Percentiles rank a stretch among this genome's conserved stretches.
These are phyloP conservation scores for Volvox reticuliferus DNA, from an alignment of 139 green algal species.

Conservation along the genomic window DNA sequence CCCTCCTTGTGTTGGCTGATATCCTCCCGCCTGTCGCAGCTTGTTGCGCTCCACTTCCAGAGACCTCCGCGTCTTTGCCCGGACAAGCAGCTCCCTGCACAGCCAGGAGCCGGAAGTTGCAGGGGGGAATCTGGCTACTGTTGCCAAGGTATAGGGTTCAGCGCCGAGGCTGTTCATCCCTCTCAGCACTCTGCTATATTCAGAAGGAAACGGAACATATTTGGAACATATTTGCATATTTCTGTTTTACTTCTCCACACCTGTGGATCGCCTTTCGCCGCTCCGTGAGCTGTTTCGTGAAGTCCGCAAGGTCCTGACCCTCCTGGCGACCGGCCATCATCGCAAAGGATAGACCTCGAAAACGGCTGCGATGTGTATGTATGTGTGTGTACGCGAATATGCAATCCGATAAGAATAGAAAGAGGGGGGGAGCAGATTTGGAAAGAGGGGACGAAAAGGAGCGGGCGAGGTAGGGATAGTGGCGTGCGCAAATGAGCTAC, in stretches of 20 bases:
- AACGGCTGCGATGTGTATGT: neutral
- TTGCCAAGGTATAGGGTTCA: neutral
- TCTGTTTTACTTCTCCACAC: neutral
- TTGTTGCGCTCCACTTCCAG: neutral
- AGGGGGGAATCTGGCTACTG: neutral
- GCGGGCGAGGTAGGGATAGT: neutral
- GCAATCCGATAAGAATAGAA: neutral
- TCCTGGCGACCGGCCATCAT: conserved; percentile 19
- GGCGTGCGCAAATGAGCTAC: neutral
- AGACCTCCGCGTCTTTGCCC: neutral
- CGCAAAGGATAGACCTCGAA: conserved; percentile 35
- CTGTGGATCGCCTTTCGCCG: conserved; percentile 33
- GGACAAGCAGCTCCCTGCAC: conserved; percentile 1
- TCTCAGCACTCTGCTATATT: neutral
- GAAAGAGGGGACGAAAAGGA: neutral
- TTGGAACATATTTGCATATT: neutral
- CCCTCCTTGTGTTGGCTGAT: neutral
- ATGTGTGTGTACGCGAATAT: too few relatives aligned
- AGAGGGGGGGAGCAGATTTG: too few relatives aligned
- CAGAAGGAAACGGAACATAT: neutral
- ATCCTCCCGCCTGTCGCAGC: neutral
- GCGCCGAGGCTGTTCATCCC: too few relatives aligned
- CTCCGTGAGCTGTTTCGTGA: conserved; percentile 15
- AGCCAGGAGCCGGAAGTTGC: neutral
- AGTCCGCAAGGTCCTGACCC: conserved; percentile 23